Evolutionary conservation across 2,329 filamentous ascomycete species (phyloP).

Genomic region (Colletotrichum eleusines): DNA sequence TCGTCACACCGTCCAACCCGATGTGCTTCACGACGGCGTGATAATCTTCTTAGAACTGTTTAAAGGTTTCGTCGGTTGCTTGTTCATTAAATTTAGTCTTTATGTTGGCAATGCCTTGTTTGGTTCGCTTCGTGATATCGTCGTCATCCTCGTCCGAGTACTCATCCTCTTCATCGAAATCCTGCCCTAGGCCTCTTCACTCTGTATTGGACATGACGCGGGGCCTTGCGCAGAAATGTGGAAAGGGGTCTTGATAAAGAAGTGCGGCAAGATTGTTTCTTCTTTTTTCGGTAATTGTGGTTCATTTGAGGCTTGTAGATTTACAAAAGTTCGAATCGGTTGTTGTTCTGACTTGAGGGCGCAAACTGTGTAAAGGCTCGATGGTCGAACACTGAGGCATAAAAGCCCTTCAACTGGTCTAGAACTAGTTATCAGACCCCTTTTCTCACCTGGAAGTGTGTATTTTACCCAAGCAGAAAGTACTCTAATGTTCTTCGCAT

Average conservation of each 20-base stretch:
- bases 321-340: neutral
- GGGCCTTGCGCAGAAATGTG: neutral
- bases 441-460: neutral
- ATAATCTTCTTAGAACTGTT: neutral
- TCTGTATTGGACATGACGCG: neutral
- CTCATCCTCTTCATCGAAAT: neutral
- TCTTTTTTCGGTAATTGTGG: neutral
- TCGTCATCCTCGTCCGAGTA: neutral
- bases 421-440: neutral
- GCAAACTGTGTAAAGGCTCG: neutral
- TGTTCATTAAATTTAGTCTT: neutral
- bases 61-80: neutral
- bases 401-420: neutral
- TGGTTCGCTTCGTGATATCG: neutral
- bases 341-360: neutral
- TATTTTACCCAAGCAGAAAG: neutral
- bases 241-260: neutral
- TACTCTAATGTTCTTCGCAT: neutral
- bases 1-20: neutral
- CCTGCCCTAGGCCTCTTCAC: neutral
- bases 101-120: neutral
- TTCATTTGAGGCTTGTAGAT: neutral
- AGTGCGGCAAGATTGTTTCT: neutral
- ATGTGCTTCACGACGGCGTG: neutral
- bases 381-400: neutral